phyloP scores from a whole-genome alignment of 306 rosid genomes.

The Corylus heterophylla region DNA sequence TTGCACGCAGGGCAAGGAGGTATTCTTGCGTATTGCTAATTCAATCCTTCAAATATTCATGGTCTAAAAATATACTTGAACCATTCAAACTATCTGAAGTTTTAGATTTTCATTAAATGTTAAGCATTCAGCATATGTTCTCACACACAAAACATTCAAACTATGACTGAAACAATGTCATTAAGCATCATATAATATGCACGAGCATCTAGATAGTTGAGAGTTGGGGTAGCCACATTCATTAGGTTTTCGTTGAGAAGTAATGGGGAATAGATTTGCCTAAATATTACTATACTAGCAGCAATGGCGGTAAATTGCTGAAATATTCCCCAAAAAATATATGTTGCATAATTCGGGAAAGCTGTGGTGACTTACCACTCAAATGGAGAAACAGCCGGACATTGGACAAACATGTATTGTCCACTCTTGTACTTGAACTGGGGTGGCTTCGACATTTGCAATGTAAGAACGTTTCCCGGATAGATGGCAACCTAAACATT shows the following conservation, averaged over 20 bases:
- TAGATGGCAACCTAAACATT: slow-evolving; percentile 81
- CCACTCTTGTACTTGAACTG: slow-evolving; percentile 94
- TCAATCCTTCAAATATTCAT: background rate
- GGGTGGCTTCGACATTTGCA: slow-evolving; percentile 97
- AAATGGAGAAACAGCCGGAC: slow-evolving; percentile 96
- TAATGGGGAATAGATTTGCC: background rate
- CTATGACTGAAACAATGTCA: background rate
- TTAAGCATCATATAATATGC: background rate
- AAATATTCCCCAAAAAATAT: background rate
- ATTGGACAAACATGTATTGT: slow-evolving; percentile 99
- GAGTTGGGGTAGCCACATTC: background rate
- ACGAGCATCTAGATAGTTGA: background rate
- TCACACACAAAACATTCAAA: background rate
- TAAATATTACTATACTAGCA: background rate
- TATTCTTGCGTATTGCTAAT: background rate
- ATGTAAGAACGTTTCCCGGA: slow-evolving; percentile 92
- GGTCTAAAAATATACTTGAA: background rate
- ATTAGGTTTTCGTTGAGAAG: background rate
- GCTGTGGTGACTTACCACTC: slow-evolving; percentile 68
- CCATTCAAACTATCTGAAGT: background rate
- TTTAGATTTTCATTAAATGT: background rate
- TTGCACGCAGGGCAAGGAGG: background rate
- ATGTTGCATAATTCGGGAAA: background rate
- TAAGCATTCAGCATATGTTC: background rate
- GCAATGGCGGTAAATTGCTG: background rate